Evolutionary conservation across 371 early-diverging fungal genomes (phyloP), one percentile per base, ranked within the genome.

Genomic region (Aphelidium insulamus): DNA sequence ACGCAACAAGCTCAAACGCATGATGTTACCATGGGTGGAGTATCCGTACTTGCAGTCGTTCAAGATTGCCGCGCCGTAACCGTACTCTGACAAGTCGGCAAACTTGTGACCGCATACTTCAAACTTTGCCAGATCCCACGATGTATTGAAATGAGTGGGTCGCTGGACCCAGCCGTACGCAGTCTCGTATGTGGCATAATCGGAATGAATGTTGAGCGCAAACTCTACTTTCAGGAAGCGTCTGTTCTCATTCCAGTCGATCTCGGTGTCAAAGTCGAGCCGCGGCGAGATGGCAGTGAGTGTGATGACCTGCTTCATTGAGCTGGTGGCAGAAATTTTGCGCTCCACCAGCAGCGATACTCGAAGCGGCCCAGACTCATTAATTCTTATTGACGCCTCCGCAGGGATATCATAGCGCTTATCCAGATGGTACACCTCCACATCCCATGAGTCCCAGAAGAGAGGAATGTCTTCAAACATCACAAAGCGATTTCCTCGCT

Each of bases 21-120:
- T 87, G 0, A 66, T 57, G 34, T 77, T 79, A 7, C 58, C 77
- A 33, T 78, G 69, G 16, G 73, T 72, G 0, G 88, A 65, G 52
- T 79, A 81, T 5, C 80, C 77, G 39, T 79, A 85, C 38, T 79
- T 88, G 69, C 82, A 72, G 48, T 95, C 88, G 46, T 82, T 92
- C 36, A 91, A 43, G 34, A 95, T 48, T 0, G 91, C 73, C n/a
- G 88, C 75, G 28, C 97, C 97, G 48, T 78, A 90, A 2, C 83
- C 88, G 30, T 62, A 69, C 41, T 95, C 92, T 0, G 83, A 83
- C 10, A 86, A 55, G 41, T 92, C 94, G 7, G 77, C 88, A 54
- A 77, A 95, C 44, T 79, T 84, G 62, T 95, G 97, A 0, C 76
- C 88, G 49, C 88, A 91, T 1, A 87, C 88, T 52, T 90, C 90